These are phyloP conservation scores for Trichosporon ovoides DNA, from an alignment of 1,284 basidiomycete genomes.

Conservation along the genomic window DNA sequence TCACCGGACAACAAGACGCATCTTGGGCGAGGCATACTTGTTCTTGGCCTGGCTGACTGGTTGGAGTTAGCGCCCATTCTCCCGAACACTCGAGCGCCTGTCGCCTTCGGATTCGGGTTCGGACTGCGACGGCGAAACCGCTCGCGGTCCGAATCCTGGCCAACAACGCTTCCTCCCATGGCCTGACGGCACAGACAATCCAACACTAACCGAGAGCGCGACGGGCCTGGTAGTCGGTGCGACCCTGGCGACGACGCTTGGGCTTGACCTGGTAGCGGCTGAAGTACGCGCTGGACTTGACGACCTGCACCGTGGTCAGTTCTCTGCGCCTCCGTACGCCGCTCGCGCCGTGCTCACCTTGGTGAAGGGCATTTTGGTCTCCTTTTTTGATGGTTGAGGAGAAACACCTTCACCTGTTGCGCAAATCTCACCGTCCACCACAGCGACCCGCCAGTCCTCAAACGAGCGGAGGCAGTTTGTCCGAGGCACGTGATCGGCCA, in stretches of 20 bases:
- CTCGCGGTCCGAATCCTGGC: too few relatives aligned
- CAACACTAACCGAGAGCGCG: background rate
- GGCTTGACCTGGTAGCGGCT: constrained; percentile 84
- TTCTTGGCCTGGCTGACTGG: constrained; percentile 84
- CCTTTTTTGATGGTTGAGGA: constrained; percentile 4
- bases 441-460: background rate
- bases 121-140: background rate
- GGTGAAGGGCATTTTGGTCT: constrained; percentile 2
- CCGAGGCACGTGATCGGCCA: background rate
- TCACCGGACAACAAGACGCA: constrained; percentile 67
- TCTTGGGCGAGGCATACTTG: constrained; percentile 99
- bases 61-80: background rate
- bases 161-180: too few relatives aligned
- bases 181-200: too few relatives aligned
- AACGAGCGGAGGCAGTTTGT: background rate
- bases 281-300: background rate
- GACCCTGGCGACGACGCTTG: constrained; percentile 90
- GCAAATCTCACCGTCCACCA: background rate
- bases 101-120: background rate
- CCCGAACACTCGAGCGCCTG: background rate
- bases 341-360: background rate
- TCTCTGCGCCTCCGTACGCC: background rate
- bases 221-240: constrained; percentile 94
- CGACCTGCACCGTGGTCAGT: background rate
- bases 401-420: background rate